Conservation (phyloP, 2,329 filamentous ascomycete genomes). For the Furcasterigmium sp. region DNA sequence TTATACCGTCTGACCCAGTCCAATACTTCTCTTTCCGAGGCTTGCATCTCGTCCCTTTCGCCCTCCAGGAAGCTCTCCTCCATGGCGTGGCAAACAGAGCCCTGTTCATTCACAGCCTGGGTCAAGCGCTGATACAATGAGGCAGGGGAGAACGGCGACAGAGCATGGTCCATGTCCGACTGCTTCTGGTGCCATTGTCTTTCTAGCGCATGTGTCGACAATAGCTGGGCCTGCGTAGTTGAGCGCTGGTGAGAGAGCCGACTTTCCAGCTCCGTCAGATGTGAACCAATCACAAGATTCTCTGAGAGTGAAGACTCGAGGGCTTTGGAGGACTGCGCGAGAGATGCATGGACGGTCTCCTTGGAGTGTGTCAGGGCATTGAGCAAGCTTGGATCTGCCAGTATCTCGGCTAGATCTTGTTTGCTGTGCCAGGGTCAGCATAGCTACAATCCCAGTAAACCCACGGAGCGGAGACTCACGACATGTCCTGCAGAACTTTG, state of each 20-base stretch:
- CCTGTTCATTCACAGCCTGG: slow-evolving; percentile 77
- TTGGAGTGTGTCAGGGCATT: slow-evolving; percentile 67
- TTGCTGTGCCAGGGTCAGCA: slow-evolving; percentile 48
- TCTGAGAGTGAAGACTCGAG: slow-evolving; percentile 61
- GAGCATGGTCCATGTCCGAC: slow-evolving; percentile 77
- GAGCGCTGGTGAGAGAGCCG: slow-evolving; percentile 57
- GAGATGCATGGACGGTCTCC: slow-evolving; percentile 65
- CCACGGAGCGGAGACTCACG: no score
- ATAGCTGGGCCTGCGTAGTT: slow-evolving; percentile 71
- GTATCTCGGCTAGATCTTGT: slow-evolving; percentile 68
- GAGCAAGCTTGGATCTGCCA: slow-evolving; percentile 61
- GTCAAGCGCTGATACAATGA: slow-evolving; percentile 78
- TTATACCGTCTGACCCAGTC: slow-evolving; percentile 83
- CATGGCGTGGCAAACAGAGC: slow-evolving; percentile 70
- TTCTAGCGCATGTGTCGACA: slow-evolving; percentile 81
- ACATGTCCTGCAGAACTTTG: slow-evolving; percentile 70
- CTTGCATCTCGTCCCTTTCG: slow-evolving; percentile 33
- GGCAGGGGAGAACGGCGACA: slow-evolving; percentile 80
- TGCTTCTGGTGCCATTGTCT: slow-evolving; percentile 90
- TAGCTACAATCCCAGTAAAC: no score
- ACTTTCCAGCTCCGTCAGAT: slow-evolving; percentile 55
- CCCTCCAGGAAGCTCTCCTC: slow-evolving; percentile 89
- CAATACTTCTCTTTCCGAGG: slow-evolving; percentile 73
- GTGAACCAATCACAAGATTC: slow-evolving; percentile 66
- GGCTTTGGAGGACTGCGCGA: slow-evolving; percentile 57